phyloP scores from a whole-genome alignment of 164 flowering plant species.

The Tetrastigma voinierianum region DNA sequence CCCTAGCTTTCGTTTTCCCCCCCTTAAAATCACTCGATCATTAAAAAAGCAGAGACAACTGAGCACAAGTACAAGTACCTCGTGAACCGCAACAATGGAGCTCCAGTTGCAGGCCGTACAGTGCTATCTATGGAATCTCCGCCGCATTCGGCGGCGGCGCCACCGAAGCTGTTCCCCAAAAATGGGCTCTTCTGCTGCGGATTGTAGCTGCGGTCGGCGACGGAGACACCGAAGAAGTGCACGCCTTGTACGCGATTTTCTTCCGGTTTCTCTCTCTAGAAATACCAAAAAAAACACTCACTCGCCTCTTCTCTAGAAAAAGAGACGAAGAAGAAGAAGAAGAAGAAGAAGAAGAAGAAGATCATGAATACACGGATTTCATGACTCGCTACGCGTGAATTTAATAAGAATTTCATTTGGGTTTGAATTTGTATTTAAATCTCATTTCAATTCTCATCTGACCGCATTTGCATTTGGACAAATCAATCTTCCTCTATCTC shows the following conservation, averaged over 20 bases:
- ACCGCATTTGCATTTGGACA: constrained; percentile 27
- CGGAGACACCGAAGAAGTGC: too few relatives aligned
- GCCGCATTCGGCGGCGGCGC: too few relatives aligned
- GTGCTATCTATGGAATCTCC: too few relatives aligned
- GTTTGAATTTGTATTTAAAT: constrained; percentile 19
- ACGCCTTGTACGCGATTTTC: background rate
- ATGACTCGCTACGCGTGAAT: constrained; percentile 51
- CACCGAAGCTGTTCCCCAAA: too few relatives aligned
- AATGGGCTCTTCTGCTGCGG: too few relatives aligned
- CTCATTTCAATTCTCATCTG: constrained; percentile 61
- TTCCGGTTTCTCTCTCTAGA: constrained; percentile 13
- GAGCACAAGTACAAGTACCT: too few relatives aligned
- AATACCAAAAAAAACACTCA: background rate
- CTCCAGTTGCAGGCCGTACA: too few relatives aligned
- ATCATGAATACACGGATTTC: constrained; percentile 40
- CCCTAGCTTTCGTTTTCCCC: background rate
- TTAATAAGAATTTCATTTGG: constrained; percentile 39
- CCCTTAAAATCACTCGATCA: too few relatives aligned
- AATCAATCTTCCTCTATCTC: constrained; percentile 28
- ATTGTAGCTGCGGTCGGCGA: too few relatives aligned
- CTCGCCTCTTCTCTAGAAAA: background rate
- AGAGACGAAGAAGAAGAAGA: constrained; percentile 11
- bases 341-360: too few relatives aligned
- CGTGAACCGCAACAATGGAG: too few relatives aligned
- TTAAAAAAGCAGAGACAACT: too few relatives aligned